Conservation (phyloP, 768 basidiomycete species). For the Amanita rimosa region DNA sequence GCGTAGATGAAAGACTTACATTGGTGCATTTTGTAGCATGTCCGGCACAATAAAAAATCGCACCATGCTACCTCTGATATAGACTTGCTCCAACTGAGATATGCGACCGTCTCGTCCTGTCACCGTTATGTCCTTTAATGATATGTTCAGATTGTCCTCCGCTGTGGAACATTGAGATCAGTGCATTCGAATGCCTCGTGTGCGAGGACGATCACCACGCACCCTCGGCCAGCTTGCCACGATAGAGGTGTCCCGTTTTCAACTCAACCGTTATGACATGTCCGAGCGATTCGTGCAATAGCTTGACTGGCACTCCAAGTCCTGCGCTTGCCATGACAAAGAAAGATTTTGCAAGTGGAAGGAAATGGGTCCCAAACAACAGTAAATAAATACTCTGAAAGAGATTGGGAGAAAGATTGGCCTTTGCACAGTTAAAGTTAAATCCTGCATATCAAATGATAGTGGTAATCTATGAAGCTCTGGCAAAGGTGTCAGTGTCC, state of each 20-base stretch:
- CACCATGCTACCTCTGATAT: conserved; percentile 97
- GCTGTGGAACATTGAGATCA: conserved; percentile 37
- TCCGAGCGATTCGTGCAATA: conserved; percentile 92
- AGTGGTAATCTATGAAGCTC: no score
- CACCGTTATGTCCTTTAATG: conserved; percentile 92
- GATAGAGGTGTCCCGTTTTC: conserved; percentile 94
- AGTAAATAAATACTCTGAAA: conserved; percentile 11
- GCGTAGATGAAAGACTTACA: conserved; percentile 42
- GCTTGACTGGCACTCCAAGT: conserved; percentile 91
- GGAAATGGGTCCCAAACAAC: conserved; percentile 10
- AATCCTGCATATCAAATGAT: no score
- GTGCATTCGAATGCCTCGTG: conserved; percentile 3
- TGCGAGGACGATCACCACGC: conserved; percentile 13
- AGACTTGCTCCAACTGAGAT: conserved; percentile 97
- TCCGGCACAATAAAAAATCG: conserved; percentile 99
- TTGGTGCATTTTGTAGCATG: conserved; percentile 98
- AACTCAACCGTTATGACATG: conserved; percentile 97
- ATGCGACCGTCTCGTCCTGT: conserved; percentile 97
- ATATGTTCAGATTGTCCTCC: conserved; percentile 97
- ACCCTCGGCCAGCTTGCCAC: conserved; percentile 98
- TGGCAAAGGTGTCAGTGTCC: no score
- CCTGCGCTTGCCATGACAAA: conserved; percentile 44
- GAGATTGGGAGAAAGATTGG: no score
- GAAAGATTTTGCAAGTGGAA: conserved; percentile 5
- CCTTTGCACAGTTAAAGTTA: no score